A percentile compares a stretch with the other conserved stretches of the same genome.
phyloP scores from a whole-genome alignment of 164 flowering plant genomes.

The Pachysandra terminalis region DNA sequence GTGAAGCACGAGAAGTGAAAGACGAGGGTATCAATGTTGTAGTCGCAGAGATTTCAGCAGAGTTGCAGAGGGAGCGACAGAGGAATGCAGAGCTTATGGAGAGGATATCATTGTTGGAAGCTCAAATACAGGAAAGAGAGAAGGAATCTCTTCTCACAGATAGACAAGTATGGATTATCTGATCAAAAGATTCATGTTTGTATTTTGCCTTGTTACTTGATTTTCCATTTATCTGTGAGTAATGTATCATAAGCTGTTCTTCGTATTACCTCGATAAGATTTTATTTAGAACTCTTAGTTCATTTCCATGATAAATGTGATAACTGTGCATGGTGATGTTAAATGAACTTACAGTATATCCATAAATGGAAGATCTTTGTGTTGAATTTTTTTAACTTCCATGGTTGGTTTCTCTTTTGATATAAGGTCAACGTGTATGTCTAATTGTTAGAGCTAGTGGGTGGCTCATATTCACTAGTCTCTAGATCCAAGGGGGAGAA shows the following conservation, averaged over 20 bases:
- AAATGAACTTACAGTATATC: background rate
- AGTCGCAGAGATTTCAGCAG: slow-evolving; percentile 41
- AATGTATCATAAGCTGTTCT: background rate
- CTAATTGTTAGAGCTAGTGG: no score
- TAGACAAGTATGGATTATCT: slow-evolving; percentile 26
- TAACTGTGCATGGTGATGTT: background rate
- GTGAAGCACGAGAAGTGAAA: slow-evolving; percentile 23
- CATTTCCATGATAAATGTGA: background rate
- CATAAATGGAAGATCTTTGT: no score
- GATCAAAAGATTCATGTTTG: slow-evolving; percentile 1
- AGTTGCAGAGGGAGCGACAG: slow-evolving; percentile 44
- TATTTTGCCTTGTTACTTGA: background rate
- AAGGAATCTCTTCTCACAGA: slow-evolving; percentile 14
- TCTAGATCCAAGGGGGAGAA: no score
- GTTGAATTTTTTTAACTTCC: no score
- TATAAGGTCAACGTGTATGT: no score
- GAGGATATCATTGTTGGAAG: slow-evolving; percentile 46
- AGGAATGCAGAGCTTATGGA: slow-evolving; percentile 52
- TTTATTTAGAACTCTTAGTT: background rate
- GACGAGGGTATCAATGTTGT: slow-evolving; percentile 21
- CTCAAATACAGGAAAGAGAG: slow-evolving; percentile 35
- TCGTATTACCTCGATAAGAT: background rate
- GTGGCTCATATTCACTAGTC: no score
- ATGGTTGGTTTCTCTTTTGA: no score
- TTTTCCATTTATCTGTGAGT: background rate